Evolutionary conservation across 257 asterid species (phyloP), one percentile per base, ranked within the genome.

Genomic region (Plantago elongata): DNA sequence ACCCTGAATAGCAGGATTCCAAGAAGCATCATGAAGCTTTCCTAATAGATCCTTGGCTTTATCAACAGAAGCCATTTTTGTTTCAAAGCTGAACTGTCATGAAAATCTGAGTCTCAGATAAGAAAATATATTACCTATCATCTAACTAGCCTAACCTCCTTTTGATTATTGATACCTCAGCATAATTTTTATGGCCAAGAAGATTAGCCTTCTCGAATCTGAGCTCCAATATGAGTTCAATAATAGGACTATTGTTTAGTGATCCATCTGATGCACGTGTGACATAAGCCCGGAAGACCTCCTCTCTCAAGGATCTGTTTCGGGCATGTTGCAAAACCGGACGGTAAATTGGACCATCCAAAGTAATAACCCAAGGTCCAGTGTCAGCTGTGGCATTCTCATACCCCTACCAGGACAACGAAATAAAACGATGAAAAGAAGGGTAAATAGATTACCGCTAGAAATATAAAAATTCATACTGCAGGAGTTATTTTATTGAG

Each of bases 301-400:
- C 90, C 84, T 88, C 95, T 49, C 96, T 81, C 76, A 88, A 75
- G 37, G 79, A 57, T 71, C 90, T 81, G 48, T 63, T 85, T 66
- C 78, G 67, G 65, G 87, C 88, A 68, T 89, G 95, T 60, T 83
- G 90, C 79, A 86, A 18, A 40, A 83, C 81, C 62, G 96, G 64
- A 46, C 74, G 78, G 72, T 77, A 85, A 43, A 85, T 69, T 13
- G 96, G 95, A 9, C 85, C 88, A 29, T 88, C 87, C 77, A 88
- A 71, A 6, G 95, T 85, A 38, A 86, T 72, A 12, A 82, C 45
- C 96, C 96, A 89, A 16, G 96, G 96, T 17, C 95, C 96, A 57
- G 58, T 59, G 14, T 83, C 95, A 67, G 93, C 81, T 29, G 90
- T 82, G 45, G 93, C 95, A 48, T 86, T 78, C 69, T 75, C 80